A percentile compares a stretch with the other conserved stretches of the same genome.
Conservation (phyloP, 257 asterid species). For the Echium plantagineum region DNA sequence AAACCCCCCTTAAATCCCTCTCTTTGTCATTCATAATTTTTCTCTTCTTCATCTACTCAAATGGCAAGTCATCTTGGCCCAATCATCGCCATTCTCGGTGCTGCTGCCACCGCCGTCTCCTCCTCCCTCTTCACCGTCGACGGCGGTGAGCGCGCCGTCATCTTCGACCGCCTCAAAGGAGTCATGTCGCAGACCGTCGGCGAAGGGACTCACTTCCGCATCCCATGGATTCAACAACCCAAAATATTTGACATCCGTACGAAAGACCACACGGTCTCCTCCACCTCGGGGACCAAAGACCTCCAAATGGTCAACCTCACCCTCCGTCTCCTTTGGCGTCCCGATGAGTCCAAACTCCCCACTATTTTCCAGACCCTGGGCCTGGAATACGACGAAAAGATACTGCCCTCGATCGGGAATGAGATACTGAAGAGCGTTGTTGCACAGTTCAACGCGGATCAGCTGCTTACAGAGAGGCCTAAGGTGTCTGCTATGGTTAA, state of each 20-base stretch:
- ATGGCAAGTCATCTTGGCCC: too few relatives aligned
- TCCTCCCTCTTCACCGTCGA: slow-evolving; percentile 87
- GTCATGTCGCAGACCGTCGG: slow-evolving; percentile 64
- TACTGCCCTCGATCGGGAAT: slow-evolving; percentile 87
- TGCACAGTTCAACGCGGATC: slow-evolving; percentile 94
- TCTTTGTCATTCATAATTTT: too few relatives aligned
- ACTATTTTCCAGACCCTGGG: slow-evolving; percentile 78
- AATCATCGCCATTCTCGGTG: slow-evolving; percentile 43
- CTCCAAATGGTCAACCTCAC: slow-evolving; percentile 95
- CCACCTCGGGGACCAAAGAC: slow-evolving; percentile 86
- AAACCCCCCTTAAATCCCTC: too few relatives aligned
- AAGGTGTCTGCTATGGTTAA: slow-evolving; percentile 86
- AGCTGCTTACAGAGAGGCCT: slow-evolving; percentile 84
- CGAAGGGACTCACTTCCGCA: slow-evolving; percentile 76
- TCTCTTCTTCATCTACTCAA: slow-evolving; percentile 20
- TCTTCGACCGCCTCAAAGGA: slow-evolving; percentile 86
- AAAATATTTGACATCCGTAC: slow-evolving; percentile 86
- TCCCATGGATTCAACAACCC: slow-evolving; percentile 96
- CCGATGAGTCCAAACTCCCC: slow-evolving; percentile 57
- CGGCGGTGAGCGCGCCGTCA: slow-evolving; percentile 92
- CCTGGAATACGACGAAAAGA: slow-evolving; percentile 82
- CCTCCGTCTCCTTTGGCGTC: slow-evolving; percentile 84
- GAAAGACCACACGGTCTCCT: slow-evolving; percentile 73
- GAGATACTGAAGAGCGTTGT: slow-evolving; percentile 89
- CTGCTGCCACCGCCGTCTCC: slow-evolving; percentile 45